Conservation (phyloP, 192 early-diverging fungal genomes). For the Linnemannia schmuckeri region DNA sequence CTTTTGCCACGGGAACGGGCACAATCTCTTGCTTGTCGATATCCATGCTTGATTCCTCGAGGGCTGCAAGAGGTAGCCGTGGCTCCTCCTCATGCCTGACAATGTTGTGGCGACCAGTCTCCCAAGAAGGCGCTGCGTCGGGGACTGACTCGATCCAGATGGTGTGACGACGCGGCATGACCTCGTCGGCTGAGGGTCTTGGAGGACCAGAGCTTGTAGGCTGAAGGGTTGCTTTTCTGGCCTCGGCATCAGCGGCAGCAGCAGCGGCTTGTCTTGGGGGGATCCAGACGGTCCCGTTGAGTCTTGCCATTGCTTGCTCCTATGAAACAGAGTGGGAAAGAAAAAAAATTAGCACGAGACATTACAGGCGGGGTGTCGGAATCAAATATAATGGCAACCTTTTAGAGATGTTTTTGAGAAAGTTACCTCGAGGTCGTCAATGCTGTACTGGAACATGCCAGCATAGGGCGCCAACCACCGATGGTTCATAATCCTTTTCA, state of each 20-base stretch:
- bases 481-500: slow-evolving; percentile 85
- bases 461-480: slow-evolving; percentile 69
- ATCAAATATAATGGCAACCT: not conserved
- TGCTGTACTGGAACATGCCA: slow-evolving; percentile 60
- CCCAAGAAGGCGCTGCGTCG: slow-evolving; percentile 40
- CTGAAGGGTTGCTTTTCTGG: not conserved
- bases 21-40: slow-evolving; percentile 31
- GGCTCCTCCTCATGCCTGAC: slow-evolving; percentile 15
- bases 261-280: slow-evolving; percentile 33
- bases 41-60: slow-evolving; percentile 37
- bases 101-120: slow-evolving; percentile 17
- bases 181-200: slow-evolving; percentile 44
- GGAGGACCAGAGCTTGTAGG: slow-evolving; percentile 39
- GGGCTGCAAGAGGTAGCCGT: slow-evolving; percentile 10
- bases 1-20: not conserved
- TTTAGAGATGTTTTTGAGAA: not conserved
- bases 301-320: slow-evolving; percentile 48
- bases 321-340: not conserved
- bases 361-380: not conserved
- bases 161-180: slow-evolving; percentile 52
- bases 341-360: not conserved
- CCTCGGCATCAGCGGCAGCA: slow-evolving; percentile 14
- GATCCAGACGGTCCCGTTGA: slow-evolving; percentile 44
- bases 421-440: slow-evolving; percentile 53
- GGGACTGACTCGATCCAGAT: slow-evolving; percentile 52